Evolutionary conservation across 2,329 filamentous ascomycete species (phyloP), one percentile per base, ranked within the genome.

Genomic region (Beauveria australis): DNA sequence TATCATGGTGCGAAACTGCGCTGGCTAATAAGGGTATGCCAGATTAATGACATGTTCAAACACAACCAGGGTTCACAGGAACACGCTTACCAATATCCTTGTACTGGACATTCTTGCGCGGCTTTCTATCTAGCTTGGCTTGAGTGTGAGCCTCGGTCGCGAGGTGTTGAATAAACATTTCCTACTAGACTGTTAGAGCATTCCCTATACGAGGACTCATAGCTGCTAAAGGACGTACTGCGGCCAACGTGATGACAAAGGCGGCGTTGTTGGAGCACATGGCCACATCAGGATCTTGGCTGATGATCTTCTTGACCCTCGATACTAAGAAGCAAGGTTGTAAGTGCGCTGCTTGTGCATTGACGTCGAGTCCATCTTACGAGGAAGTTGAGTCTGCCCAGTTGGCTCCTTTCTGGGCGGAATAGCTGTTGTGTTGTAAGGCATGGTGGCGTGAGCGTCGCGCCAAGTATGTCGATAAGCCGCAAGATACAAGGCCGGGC

Each of bases 91-190:
- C 88, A 47, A 99, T 82, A 74, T 99, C 94, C 71, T 91, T 91
- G 78, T 99, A 99, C 73, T 97, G 94, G 64, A 99, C 89, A 70
- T 95, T 97, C 63, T 92, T 86, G 61, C 94, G 83, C 6, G 93
- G 93, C 73, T 97, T 97, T 67, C 89, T 85, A 75, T 97, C 94
- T 1, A 92, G 83, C 71, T 94, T 95, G 68, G 92, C 89, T 68
- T 96, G 89, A 69, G 89, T 92, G 72, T 96, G 87, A 28, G 89
- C 88, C 72, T 95, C 89, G 64, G 89, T 83, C 22, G 92, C 87
- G 28, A 99, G 83, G 73, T 97, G 89, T 73, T 96, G 91, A 66
- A 99, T 88, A 77, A 99, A 97, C 82, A 96, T 87, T 76, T 99
- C 94, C 88, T 92, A 14, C n/a, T 41, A n/a, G 1, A 5, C 19